These are phyloP conservation scores for Astrocystis sublimbata DNA, from an alignment of 495 filamentous ascomycete species.

Conservation along the genomic window DNA sequence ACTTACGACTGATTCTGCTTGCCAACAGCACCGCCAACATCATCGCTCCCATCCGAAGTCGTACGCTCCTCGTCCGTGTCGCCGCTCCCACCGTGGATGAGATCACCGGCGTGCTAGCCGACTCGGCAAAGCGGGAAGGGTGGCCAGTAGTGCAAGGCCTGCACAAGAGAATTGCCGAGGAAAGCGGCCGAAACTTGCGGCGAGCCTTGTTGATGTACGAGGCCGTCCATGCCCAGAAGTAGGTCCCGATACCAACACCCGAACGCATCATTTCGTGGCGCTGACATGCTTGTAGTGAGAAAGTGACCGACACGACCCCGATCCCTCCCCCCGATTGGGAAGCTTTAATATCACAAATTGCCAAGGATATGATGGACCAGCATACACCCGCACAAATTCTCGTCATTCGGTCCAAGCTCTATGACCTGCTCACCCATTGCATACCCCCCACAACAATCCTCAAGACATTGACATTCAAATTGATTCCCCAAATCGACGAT, in stretches of 20 bases:
- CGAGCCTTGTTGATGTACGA: slow-evolving; percentile 93
- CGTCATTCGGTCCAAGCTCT: slow-evolving; percentile 85
- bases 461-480: slow-evolving; percentile 90
- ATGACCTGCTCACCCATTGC: slow-evolving; percentile 94
- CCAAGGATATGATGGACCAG: slow-evolving; percentile 88
- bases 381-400: slow-evolving; percentile 84
- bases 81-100: slow-evolving; percentile 83
- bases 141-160: slow-evolving; percentile 69
- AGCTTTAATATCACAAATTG: slow-evolving; percentile 79
- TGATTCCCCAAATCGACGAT: slow-evolving; percentile 84
- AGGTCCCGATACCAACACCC: slow-evolving; percentile 20
- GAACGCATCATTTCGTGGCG: not conserved
- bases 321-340: slow-evolving; percentile 98
- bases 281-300: slow-evolving; percentile 65
- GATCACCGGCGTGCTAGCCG: slow-evolving; percentile 74
- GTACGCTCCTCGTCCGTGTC: slow-evolving; percentile 88
- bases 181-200: slow-evolving; percentile 89
- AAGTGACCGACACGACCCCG: slow-evolving; percentile 79
- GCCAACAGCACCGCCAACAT: slow-evolving; percentile 97
- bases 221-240: slow-evolving; percentile 96
- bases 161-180: slow-evolving; percentile 81
- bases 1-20: slow-evolving; percentile 83
- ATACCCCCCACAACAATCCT: slow-evolving; percentile 92
- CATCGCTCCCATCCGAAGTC: slow-evolving; percentile 89
- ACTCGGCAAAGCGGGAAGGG: slow-evolving; percentile 73